A percentile compares a stretch with the other conserved stretches of the same genome.
Evolutionary conservation across 164 flowering plant species (phyloP).

Genomic region (Pachysandra terminalis): DNA sequence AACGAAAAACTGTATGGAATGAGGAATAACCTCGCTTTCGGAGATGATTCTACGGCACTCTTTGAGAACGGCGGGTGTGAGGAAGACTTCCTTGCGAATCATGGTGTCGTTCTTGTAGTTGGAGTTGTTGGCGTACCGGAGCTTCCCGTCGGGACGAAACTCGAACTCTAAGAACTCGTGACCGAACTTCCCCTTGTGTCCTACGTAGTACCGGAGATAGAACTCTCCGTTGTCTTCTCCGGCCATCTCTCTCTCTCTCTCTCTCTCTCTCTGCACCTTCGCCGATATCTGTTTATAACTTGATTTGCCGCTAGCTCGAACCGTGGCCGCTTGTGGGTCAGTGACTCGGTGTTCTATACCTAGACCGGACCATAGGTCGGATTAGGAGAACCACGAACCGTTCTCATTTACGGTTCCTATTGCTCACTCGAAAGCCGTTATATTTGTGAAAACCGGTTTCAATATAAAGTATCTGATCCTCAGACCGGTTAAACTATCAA

Average conservation of each 20-base stretch:
- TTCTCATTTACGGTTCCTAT: too few species aligned
- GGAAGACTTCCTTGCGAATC: conserved; percentile 91
- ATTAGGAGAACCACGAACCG: too few species aligned
- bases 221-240: conserved; percentile 48
- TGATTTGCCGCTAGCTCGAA: too few species aligned
- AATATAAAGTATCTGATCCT: too few species aligned
- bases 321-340: too few species aligned
- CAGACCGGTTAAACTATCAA: too few species aligned
- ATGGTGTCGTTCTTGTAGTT: conserved; percentile 98
- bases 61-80: conserved; percentile 80
- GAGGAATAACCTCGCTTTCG: conserved; percentile 70
- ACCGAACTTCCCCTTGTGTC: conserved; percentile 92
- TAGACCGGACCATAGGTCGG: too few species aligned
- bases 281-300: neutral
- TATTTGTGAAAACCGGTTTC: too few species aligned
- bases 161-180: conserved; percentile 96
- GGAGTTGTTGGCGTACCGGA: conserved; percentile 92
- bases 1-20: neutral
- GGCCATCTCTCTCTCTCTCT: conserved; percentile 21
- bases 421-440: too few species aligned
- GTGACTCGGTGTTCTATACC: too few species aligned
- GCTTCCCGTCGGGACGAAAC: conserved; percentile 92
- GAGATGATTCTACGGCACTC: conserved; percentile 88
- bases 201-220: conserved; percentile 81
- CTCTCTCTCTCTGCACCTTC: neutral